Evolutionary conservation across 208 protist genomes (phyloP), one percentile per base, ranked within the genome.

Genomic region (Angomonas deanei): DNA sequence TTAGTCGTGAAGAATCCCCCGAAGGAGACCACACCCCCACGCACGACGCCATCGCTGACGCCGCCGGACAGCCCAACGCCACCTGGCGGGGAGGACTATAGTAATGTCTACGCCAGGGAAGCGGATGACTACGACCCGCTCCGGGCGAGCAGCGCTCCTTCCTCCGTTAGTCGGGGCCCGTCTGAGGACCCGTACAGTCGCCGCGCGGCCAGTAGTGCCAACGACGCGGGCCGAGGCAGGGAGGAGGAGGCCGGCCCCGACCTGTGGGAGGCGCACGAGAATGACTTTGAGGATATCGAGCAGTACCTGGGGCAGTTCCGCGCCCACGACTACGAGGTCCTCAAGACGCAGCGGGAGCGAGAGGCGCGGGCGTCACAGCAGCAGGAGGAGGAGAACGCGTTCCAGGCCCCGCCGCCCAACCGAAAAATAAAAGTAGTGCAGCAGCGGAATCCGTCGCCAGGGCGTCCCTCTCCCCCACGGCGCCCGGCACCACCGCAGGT

Each of bases 301-400:
- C 69, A 73, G 23, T 92, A 92, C 61, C 78, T 92, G 10, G 64
- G 77, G 34, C 82, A 87, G 70, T 87, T 89, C 67, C 86, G 86
- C 34, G 70, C 68, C 24, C 64, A 76, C 17, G 86, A 92, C 53
- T 66, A 85, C 15, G 73, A 72, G 50, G 64, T 79, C 13, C 69
- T 92, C 66, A 58, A 78, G 56, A 74, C 70, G n/a, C 78, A 81
- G 61, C 66, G 78, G 32, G 55, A 62, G 58, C 38, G 69, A 33
- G 64, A 76, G 32, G 32, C 57, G 34, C 56, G 56, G n/a, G n/a
- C n/a, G n/a, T n/a, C n/a, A n/a, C n/a, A n/a, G n/a, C n/a, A n/a
- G n/a, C n/a, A n/a, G 53, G 52, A 61, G 42, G 34, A 50, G 21
- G 55, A 65, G 26, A 11, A 42, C 3, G 50, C 50, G 57, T 24